These are phyloP conservation scores for Grifola frondosa DNA, from an alignment of 1,284 basidiomycete genomes.

Conservation along the genomic window DNA sequence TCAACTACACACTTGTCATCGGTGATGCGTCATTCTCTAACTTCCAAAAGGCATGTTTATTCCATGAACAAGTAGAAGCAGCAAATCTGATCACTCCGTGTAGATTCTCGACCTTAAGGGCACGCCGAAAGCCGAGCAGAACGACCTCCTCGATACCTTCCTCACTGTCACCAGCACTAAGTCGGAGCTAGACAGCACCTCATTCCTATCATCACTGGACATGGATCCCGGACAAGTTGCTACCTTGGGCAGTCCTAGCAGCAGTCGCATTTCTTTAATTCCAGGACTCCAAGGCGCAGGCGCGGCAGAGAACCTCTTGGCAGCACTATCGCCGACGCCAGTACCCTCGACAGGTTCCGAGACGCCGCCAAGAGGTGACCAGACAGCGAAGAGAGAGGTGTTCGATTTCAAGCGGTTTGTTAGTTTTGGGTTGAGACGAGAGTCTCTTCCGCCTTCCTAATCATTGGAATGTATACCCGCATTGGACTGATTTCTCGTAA, in stretches of 20 bases:
- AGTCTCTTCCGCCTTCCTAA: slow-evolving; percentile 46
- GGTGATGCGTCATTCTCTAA: slow-evolving; percentile 92
- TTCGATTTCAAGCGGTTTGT: slow-evolving; percentile 87
- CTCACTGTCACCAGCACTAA: slow-evolving; percentile 88
- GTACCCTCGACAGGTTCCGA: slow-evolving; percentile 50
- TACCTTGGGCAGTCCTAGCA: slow-evolving; percentile 57
- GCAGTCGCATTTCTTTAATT: slow-evolving; percentile 53
- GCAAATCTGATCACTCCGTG: neutral
- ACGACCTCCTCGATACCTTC: slow-evolving; percentile 88
- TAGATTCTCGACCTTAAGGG: slow-evolving; percentile 96
- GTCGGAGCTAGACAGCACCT: slow-evolving; percentile 80
- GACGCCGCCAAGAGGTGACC: slow-evolving; percentile 38
- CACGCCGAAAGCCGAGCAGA: slow-evolving; percentile 83
- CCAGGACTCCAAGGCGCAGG: slow-evolving; percentile 28
- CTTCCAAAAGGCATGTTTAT: slow-evolving; percentile 84
- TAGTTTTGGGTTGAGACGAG: slow-evolving; percentile 78
- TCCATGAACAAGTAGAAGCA: neutral
- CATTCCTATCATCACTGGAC: slow-evolving; percentile 89
- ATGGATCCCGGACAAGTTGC: slow-evolving; percentile 77
- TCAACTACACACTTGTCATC: slow-evolving; percentile 91
- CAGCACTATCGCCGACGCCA: slow-evolving; percentile 57
- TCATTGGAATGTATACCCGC: no score
- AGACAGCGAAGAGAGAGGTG: slow-evolving; percentile 63
- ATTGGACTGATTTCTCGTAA: no score
- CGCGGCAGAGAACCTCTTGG: slow-evolving; percentile 52